phyloP scores from a whole-genome alignment of 2,329 filamentous ascomycete species.

The Lachnellula arida region DNA sequence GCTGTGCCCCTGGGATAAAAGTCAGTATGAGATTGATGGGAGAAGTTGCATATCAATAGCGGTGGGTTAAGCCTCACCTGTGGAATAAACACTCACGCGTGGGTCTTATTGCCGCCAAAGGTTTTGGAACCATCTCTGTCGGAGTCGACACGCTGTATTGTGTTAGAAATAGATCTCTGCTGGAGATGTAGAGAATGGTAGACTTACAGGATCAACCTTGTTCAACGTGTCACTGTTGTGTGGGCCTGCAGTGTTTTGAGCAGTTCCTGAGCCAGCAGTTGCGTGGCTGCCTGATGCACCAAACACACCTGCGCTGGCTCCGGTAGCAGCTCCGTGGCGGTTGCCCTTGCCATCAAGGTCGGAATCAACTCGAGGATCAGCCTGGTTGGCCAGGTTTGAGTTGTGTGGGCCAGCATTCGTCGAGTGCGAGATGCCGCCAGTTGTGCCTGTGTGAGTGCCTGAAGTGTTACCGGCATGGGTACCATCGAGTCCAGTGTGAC shows the following conservation, averaged over 20 bases:
- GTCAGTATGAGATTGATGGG: not conserved
- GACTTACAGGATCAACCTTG: constrained; percentile 36
- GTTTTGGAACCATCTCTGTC: constrained; percentile 52
- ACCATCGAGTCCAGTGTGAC: constrained; percentile 1
- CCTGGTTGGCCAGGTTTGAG: constrained; percentile 38
- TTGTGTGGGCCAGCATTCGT: constrained; percentile 36
- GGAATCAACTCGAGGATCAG: constrained; percentile 49
- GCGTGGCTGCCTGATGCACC: constrained; percentile 30
- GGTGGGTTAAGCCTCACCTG: not conserved
- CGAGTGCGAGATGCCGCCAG: constrained; percentile 24
- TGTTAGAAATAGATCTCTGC: not conserved
- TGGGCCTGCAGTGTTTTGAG: constrained; percentile 44
- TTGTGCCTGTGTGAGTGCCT: constrained; percentile 3
- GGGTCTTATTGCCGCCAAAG: constrained; percentile 49
- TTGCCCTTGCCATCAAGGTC: constrained; percentile 42
- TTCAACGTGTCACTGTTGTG: constrained; percentile 51
- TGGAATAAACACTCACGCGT: constrained; percentile 25
- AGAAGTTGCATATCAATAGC: no score
- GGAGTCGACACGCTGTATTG: constrained; percentile 46
- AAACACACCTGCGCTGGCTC: constrained; percentile 25
- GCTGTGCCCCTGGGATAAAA: not conserved
- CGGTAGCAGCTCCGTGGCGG: constrained; percentile 25
- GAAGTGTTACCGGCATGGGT: constrained; percentile 6
- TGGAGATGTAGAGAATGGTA: not conserved
- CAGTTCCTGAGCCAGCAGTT: constrained; percentile 31